Percentiles rank a stretch among this genome's conserved stretches.
Evolutionary conservation across 192 early-diverging fungal species (phyloP).

Genomic region (Linnemannia zychae): DNA sequence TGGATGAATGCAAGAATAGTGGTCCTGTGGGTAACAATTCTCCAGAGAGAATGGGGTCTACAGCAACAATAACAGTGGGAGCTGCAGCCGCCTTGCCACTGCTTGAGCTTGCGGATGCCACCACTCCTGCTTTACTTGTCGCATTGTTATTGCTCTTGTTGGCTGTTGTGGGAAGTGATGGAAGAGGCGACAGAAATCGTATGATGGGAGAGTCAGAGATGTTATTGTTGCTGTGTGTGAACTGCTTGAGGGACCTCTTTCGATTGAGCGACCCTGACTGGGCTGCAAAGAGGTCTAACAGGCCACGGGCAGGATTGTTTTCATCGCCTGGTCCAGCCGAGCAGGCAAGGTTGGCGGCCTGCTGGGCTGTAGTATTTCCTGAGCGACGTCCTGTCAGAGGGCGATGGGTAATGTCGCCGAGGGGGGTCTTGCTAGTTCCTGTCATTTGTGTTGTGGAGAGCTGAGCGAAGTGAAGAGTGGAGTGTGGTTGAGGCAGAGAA

Average conservation of each 20-base stretch:
- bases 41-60: background rate
- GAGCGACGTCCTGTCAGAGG: slow-evolving; percentile 17
- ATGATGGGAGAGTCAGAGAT: slow-evolving; percentile 8
- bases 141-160: background rate
- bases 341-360: slow-evolving; percentile 13
- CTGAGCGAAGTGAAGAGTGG: background rate
- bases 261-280: slow-evolving; percentile 24
- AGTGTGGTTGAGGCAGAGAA: background rate
- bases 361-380: slow-evolving; percentile 11
- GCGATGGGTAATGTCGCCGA: slow-evolving; percentile 49
- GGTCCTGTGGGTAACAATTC: slow-evolving; percentile 8
- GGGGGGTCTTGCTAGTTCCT: slow-evolving; percentile 23
- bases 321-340: slow-evolving; percentile 30
- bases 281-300: slow-evolving; percentile 51
- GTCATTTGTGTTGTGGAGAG: background rate
- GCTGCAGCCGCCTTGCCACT: background rate
- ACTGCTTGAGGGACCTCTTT: slow-evolving; percentile 41
- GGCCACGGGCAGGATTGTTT: slow-evolving; percentile 35
- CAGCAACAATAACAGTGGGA: background rate
- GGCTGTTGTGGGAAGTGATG: background rate
- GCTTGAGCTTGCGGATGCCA: background rate
- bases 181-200: background rate
- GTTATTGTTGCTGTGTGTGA: background rate
- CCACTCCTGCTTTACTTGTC: background rate
- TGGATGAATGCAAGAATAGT: slow-evolving; percentile 20